Conservation (phyloP, 352 stramenopile species). For the Globisporangium abappressorium region DNA sequence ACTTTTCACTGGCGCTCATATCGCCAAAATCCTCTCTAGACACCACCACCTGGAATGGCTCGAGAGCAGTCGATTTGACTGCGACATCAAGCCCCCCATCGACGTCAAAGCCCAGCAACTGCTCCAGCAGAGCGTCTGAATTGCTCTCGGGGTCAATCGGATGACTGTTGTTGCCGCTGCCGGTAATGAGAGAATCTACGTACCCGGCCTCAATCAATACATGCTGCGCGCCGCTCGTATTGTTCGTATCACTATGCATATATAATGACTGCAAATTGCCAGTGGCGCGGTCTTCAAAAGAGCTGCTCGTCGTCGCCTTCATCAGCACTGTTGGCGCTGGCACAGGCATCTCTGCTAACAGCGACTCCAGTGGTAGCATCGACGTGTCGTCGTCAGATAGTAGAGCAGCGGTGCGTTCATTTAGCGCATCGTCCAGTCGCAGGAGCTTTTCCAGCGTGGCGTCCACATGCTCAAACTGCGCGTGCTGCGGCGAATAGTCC, state of each 20-base stretch:
- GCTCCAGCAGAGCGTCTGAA: neutral
- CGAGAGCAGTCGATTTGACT: neutral
- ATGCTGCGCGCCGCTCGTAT: neutral
- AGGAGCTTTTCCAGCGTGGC: conserved; percentile 5
- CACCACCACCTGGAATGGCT: neutral
- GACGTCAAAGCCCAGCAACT: neutral
- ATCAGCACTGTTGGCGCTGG: neutral
- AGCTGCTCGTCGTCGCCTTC: neutral
- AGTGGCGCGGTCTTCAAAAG: neutral
- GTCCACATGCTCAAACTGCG: neutral
- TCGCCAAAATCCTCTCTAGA: neutral
- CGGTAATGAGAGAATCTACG: neutral
- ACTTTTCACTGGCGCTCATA: neutral
- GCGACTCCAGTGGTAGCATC: neutral
- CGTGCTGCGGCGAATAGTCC: neutral
- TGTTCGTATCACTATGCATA: neutral
- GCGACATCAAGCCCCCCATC: neutral
- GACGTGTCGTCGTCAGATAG: neutral
- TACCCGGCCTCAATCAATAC: neutral
- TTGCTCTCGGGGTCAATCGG: neutral
- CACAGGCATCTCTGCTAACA: neutral
- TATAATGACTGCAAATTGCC: neutral
- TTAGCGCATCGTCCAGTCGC: neutral
- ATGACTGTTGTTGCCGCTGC: neutral
- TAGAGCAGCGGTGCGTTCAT: neutral